phyloP scores from a whole-genome alignment of 148 eudicot genomes.

The Hydrangea macrophylla region DNA sequence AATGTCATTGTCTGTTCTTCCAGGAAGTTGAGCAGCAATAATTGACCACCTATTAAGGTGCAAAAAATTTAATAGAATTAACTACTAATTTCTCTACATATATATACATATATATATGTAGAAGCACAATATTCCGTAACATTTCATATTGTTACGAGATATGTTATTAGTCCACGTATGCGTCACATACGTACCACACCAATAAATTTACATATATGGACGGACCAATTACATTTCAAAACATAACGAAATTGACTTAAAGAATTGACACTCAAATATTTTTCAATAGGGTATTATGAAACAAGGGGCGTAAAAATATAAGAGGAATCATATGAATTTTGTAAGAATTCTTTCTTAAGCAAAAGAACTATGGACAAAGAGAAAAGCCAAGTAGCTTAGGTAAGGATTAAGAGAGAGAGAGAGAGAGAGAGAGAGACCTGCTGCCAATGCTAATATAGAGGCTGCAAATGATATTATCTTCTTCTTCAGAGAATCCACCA shows the following conservation, averaged over 20 bases:
- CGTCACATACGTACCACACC: too few relatives aligned
- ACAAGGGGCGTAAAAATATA: too few relatives aligned
- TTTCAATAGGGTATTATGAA: too few relatives aligned
- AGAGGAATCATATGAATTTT: too few relatives aligned
- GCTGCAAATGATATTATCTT: slow-evolving; percentile 83
- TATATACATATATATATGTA: too few relatives aligned
- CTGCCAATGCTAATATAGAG: slow-evolving; percentile 96
- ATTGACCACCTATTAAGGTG: slow-evolving; percentile 76
- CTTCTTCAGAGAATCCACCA: slow-evolving; percentile 94
- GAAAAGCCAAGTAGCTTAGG: slow-evolving; percentile 15
- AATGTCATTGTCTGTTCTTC: slow-evolving; percentile 94
- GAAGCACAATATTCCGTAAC: too few relatives aligned
- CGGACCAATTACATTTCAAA: not conserved
- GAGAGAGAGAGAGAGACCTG: slow-evolving; percentile 46
- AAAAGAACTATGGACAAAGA: slow-evolving; percentile 18
- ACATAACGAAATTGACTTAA: not conserved
- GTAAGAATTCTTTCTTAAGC: slow-evolving; percentile 13
- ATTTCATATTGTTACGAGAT: too few relatives aligned
- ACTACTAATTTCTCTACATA: too few relatives aligned
- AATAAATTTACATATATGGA: too few relatives aligned
- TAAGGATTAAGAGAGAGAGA: slow-evolving; percentile 17
- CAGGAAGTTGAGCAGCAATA: slow-evolving; percentile 95
- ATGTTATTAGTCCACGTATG: too few relatives aligned
- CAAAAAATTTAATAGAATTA: slow-evolving; percentile 2
- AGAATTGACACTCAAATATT: too few relatives aligned